A percentile compares a stretch with the other conserved stretches of the same genome.
Evolutionary conservation across 2,329 filamentous ascomycete species (phyloP).

Genomic region (Colletotrichum falcatum): DNA sequence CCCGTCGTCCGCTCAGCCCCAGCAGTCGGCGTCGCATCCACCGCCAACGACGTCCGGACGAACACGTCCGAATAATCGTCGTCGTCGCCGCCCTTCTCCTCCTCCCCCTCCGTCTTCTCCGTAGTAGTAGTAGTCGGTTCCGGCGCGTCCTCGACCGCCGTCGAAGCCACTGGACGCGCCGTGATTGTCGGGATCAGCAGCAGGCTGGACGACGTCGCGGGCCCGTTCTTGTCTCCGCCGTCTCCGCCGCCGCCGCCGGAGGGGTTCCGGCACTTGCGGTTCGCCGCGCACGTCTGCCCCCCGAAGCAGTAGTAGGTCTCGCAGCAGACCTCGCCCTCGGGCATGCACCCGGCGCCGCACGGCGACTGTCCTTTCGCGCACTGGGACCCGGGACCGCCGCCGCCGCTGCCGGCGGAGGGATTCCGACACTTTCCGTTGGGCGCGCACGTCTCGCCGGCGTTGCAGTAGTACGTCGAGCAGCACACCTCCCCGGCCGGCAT

Average conservation of each 20-base stretch:
- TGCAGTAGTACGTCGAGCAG: slow-evolving; percentile 44
- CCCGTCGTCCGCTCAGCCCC: neutral
- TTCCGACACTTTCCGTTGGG: slow-evolving; percentile 19
- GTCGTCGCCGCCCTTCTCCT: too few relatives aligned
- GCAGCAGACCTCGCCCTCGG: slow-evolving; percentile 46
- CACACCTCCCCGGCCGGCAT: slow-evolving; percentile 48
- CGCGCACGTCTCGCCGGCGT: slow-evolving; percentile 38
- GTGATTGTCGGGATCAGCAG: neutral
- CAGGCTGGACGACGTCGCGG: neutral
- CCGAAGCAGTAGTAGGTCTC: slow-evolving; percentile 41
- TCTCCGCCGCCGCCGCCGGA: slow-evolving; percentile 6
- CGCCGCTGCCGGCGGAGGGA: slow-evolving; percentile 2
- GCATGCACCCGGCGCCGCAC: slow-evolving; percentile 47
- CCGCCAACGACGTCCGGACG: slow-evolving; percentile 11
- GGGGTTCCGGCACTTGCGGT: slow-evolving; percentile 14
- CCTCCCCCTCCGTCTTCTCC: neutral
- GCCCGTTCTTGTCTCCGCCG: neutral
- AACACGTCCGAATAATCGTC: slow-evolving; percentile 24
- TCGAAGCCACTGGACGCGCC: neutral
- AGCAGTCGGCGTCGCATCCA: neutral
- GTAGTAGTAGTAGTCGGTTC: neutral
- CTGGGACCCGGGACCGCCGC: neutral
- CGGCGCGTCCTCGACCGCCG: neutral
- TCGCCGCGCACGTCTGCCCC: slow-evolving; percentile 35
- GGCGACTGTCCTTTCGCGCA: slow-evolving; percentile 36